These are phyloP conservation scores for Prillingera fragicola DNA, from an alignment of 1,284 basidiomycete species.

Conservation along the genomic window DNA sequence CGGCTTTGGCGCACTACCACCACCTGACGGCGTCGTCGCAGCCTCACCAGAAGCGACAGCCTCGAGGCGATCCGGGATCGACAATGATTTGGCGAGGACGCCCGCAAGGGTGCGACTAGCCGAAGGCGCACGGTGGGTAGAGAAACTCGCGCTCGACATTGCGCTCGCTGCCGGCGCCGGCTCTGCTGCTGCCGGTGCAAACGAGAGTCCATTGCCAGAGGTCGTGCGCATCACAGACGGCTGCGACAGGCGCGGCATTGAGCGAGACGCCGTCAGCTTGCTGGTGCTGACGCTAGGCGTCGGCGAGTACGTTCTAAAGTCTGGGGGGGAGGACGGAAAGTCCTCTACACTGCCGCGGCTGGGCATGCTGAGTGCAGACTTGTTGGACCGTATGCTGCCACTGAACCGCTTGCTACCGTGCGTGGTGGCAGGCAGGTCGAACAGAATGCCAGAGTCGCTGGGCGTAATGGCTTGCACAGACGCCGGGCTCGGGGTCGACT, in stretches of 20 bases:
- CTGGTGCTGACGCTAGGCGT: not conserved
- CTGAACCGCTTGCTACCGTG: too few relatives aligned
- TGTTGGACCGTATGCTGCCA: not conserved
- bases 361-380: not conserved
- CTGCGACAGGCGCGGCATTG: slow-evolving; percentile 18
- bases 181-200: slow-evolving; percentile 1
- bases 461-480: not conserved
- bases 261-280: not conserved
- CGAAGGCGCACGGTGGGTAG: not conserved
- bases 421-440: too few relatives aligned
- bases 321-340: slow-evolving; percentile 1
- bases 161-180: not conserved
- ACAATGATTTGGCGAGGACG: too few relatives aligned
- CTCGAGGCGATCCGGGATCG: too few relatives aligned
- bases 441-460: not conserved
- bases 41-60: too few relatives aligned
- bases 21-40: too few relatives aligned
- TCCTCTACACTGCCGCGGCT: not conserved
- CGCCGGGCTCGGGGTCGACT: slow-evolving; percentile 1
- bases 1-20: too few relatives aligned
- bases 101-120: too few relatives aligned
- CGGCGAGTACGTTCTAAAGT: not conserved
- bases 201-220: slow-evolving; percentile 19
- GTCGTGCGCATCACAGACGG: slow-evolving; percentile 19
- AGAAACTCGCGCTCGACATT: not conserved